Evolutionary conservation across 371 early-diverging fungal genomes (phyloP).

Genomic region (Apophysomyces ossiformis): DNA sequence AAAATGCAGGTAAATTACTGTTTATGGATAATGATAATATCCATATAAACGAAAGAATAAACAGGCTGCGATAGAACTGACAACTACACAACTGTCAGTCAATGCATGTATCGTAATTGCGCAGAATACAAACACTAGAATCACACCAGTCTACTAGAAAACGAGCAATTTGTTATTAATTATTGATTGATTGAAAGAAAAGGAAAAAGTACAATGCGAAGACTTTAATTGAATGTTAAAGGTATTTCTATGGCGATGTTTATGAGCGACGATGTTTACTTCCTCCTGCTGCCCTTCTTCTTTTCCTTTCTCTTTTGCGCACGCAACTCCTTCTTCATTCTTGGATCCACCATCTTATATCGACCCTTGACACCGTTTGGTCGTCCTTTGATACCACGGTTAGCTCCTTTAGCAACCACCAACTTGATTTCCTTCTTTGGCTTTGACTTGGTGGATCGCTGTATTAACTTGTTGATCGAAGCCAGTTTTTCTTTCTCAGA

Average conservation of each 20-base stretch:
- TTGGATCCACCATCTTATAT: conserved; percentile 92
- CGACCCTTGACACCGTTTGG: conserved; percentile 97
- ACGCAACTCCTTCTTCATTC: conserved; percentile 93
- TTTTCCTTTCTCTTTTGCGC: conserved; percentile 78
- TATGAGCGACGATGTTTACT: background rate
- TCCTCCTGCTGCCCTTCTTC: conserved; percentile 44
- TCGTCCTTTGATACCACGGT: conserved; percentile 89
- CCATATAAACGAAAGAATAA: too few relatives aligned
- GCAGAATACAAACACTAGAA: too few relatives aligned
- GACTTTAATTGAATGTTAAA: background rate
- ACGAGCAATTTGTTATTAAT: too few relatives aligned
- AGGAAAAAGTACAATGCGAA: background rate
- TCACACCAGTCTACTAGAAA: too few relatives aligned
- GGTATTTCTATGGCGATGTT: background rate
- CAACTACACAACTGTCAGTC: too few relatives aligned
- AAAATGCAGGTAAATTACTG: too few relatives aligned
- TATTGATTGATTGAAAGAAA: too few relatives aligned
- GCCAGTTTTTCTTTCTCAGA: conserved; percentile 88
- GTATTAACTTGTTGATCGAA: conserved; percentile 79
- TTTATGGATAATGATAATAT: too few relatives aligned
- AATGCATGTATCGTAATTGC: too few relatives aligned
- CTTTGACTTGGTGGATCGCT: conserved; percentile 69
- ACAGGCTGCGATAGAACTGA: too few relatives aligned
- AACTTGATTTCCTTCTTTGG: conserved; percentile 79
- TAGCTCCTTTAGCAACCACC: conserved; percentile 90